Evolutionary conservation across 768 basidiomycete genomes (phyloP), one percentile per base, ranked within the genome.

Genomic region (Rubroboletus pulcherrimus): DNA sequence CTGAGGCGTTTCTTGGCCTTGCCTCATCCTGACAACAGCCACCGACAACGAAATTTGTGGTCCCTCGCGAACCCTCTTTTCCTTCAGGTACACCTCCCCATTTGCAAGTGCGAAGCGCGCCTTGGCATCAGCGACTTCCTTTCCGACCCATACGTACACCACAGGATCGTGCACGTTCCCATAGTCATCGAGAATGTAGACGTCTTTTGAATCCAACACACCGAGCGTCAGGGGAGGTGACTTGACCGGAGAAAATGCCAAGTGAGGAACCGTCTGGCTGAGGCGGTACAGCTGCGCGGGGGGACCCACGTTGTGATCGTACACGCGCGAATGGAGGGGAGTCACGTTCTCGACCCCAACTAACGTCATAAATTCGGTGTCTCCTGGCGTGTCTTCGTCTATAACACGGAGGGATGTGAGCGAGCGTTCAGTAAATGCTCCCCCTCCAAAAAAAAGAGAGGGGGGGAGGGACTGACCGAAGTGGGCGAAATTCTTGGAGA

Each of bases 141-240:
- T 74, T 5, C 85, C 85, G 24, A 87, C 71, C 84, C 85, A 87
- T 24, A 82, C 73, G 58, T 82, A 86, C 34, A 86, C 66, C 3
- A 76, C 75, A 5, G 80, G 79, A 43, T 70, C 63, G 29, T 54
- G 49, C 5, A n/a, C 34, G 40, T 46, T 53, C 1, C 62, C 55
- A 29, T 77, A 73, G 55, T 75, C 66, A 62, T 83, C 83, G 34
- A 85, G 60, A 21, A 85, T 64, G 67, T 81, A 84, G 4, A 77
- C 78, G 58, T 81, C 83, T 12, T 73, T 62, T 8, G 82, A 76
- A 11, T 71, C 73, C 35, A 85, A 74, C 9, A 75, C 72, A 1
- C 63, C 62, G 34, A 62, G 58, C 17, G 65, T 57, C 2, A 69
- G 65, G 12, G 14, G 9, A 4, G 67, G 54, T 8, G 31, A 19